phyloP scores from a whole-genome alignment of 345 rosid genomes.

The Mercurialis annua region DNA sequence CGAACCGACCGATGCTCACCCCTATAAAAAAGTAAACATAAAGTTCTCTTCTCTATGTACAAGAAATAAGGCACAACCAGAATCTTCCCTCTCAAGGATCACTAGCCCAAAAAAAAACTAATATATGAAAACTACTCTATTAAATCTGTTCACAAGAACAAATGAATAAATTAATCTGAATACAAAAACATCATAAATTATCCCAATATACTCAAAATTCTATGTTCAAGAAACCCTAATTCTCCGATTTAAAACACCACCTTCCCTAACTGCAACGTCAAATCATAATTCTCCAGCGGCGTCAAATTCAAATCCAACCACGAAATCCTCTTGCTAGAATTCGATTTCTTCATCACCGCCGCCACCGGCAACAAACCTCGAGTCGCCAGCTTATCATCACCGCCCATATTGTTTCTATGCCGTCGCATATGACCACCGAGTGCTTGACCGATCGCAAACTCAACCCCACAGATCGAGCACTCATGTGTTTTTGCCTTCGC shows the following conservation, averaged over 20 bases:
- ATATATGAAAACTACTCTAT: background rate
- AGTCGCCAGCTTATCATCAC: slow-evolving; percentile 19
- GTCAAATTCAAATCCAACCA: slow-evolving; percentile 67
- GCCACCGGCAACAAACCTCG: slow-evolving; percentile 28
- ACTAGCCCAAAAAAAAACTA: background rate
- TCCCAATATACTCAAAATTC: background rate
- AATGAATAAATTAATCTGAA: slow-evolving; percentile 14
- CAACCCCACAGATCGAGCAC: slow-evolving; percentile 84
- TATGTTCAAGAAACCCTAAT: slow-evolving; percentile 21
- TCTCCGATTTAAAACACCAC: slow-evolving; percentile 27
- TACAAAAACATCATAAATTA: background rate
- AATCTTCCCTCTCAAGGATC: too few species aligned
- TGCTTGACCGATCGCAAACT: slow-evolving; percentile 82
- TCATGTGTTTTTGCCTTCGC: slow-evolving; percentile 62
- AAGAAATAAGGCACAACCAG: background rate
- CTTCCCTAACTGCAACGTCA: slow-evolving; percentile 55
- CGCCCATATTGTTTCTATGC: slow-evolving; percentile 36
- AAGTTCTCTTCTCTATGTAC: too few species aligned
- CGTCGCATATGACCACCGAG: slow-evolving; percentile 97
- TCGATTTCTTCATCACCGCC: slow-evolving; percentile 61
- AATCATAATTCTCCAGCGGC: slow-evolving; percentile 49
- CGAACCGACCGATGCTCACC: too few species aligned
- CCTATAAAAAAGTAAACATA: too few species aligned
- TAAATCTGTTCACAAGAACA: background rate
- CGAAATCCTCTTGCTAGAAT: slow-evolving; percentile 44